A percentile compares a stretch with the other conserved stretches of the same genome.
Evolutionary conservation across 2,329 filamentous ascomycete genomes (phyloP).

Genomic region (Cordyceps militaris): DNA sequence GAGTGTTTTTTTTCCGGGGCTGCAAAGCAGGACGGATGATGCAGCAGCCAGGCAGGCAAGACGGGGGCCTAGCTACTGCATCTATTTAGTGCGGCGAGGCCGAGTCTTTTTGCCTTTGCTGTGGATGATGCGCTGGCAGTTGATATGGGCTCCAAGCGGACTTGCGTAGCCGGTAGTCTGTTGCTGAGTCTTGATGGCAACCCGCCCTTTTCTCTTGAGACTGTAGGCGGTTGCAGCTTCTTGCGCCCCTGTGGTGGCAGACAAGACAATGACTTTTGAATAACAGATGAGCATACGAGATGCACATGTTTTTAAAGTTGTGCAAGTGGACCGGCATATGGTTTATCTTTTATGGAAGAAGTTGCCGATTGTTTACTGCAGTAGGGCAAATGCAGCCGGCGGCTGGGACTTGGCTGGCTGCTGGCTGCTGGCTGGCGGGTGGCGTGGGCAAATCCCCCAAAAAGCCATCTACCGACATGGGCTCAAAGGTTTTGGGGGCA

Average conservation of each 20-base stretch:
- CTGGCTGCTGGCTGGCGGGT: conserved; percentile 9
- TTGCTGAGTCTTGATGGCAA: too few relatives aligned
- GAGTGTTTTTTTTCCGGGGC: conserved; percentile 1
- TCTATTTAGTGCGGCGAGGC: conserved; percentile 3
- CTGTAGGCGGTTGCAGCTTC: neutral
- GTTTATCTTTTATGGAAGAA: neutral
- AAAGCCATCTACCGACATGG: conserved; percentile 9
- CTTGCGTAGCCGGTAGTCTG: neutral
- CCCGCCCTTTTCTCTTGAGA: too few relatives aligned
- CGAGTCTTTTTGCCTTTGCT: neutral
- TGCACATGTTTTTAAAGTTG: conserved; percentile 7
- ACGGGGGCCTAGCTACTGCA: conserved; percentile 1
- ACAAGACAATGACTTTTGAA: neutral
- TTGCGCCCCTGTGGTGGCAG: neutral
- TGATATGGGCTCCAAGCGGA: neutral
- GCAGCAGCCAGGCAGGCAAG: neutral
- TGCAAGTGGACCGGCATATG: conserved; percentile 7
- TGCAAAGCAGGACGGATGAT: neutral
- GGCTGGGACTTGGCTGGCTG: neutral
- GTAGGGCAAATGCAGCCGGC: neutral
- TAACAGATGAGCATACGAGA: neutral
- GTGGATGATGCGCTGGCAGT: conserved; percentile 5
- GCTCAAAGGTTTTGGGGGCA: conserved; percentile 1
- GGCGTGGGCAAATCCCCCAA: conserved; percentile 1
- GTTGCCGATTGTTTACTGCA: conserved; percentile 6